Percentiles rank a stretch among this genome's conserved stretches.
These are phyloP conservation scores for Backusella luteola DNA, from an alignment of 192 early-diverging fungal genomes.

Conservation along the genomic window DNA sequence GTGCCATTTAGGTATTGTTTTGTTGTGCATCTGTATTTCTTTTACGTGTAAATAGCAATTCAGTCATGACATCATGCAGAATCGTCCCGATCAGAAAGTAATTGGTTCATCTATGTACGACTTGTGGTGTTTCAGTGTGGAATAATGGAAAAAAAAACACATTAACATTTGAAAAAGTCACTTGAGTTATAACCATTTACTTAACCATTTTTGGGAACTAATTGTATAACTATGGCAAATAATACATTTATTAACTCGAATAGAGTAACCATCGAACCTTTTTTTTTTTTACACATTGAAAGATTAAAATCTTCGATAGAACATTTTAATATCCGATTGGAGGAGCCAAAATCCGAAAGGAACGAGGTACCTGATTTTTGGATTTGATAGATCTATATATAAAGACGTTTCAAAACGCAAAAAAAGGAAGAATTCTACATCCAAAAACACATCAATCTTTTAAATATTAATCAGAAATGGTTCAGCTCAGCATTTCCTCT, in stretches of 20 bases:
- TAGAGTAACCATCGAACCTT: neutral
- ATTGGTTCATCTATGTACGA: neutral
- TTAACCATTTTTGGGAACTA: neutral
- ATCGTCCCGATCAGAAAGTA: neutral
- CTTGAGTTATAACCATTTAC: neutral
- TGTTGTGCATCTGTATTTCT: neutral
- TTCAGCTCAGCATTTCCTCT: neutral
- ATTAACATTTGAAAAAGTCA: neutral
- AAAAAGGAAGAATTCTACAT: neutral
- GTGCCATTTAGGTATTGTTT: neutral
- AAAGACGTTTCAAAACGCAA: neutral
- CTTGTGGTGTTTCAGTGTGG: neutral
- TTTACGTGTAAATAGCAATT: neutral
- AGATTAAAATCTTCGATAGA: neutral
- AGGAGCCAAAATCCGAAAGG: neutral
- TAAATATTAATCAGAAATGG: neutral
- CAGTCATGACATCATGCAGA: neutral
- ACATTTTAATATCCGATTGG: neutral
- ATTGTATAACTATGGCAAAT: neutral
- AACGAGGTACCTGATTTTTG: neutral
- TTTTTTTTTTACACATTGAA: slow-evolving; percentile 5
- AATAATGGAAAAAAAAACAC: neutral
- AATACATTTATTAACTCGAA: neutral
- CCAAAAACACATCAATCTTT: neutral
- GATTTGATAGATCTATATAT: neutral